phyloP scores from a whole-genome alignment of 192 early-diverging fungal species.

The Funneliformis geosporum region DNA sequence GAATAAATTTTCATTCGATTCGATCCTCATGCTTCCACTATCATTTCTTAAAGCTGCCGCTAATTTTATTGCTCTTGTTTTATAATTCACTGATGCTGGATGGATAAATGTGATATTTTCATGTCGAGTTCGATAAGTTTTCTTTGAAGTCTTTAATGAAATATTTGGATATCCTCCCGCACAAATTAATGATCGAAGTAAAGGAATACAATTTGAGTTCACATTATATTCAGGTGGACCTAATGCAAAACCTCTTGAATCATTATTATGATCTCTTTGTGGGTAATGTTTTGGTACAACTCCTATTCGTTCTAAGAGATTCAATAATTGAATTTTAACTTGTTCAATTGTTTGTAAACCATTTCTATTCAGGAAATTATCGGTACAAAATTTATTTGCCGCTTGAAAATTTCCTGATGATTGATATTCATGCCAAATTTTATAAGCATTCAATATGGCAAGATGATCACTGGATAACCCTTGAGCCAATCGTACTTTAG shows the following conservation, averaged over 20 bases:
- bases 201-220: conserved; percentile 56
- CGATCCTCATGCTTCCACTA: conserved; percentile 30
- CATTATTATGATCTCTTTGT: conserved; percentile 32
- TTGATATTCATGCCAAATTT: conserved; percentile 44
- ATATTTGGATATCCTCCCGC: conserved; percentile 85
- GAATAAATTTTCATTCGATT: conserved; percentile 22
- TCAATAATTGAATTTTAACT: conserved; percentile 46
- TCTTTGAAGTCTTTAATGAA: conserved; percentile 44
- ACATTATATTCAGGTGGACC: conserved; percentile 53
- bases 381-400: conserved; percentile 44
- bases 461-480: conserved; percentile 48
- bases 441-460: conserved; percentile 51
- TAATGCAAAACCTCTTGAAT: conserved; percentile 34
- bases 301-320: conserved; percentile 45
- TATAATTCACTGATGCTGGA: conserved; percentile 48
- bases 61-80: conserved; percentile 31
- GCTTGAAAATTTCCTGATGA: conserved; percentile 21
- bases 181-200: conserved; percentile 74
- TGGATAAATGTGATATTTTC: conserved; percentile 46
- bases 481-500: conserved; percentile 46
- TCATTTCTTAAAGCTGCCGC: neutral
- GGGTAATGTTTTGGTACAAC: conserved; percentile 43
- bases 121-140: conserved; percentile 42
- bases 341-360: conserved; percentile 46
- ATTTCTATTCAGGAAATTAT: conserved; percentile 47